Percentiles rank a stretch among this genome's conserved stretches.
These are phyloP conservation scores for Cadophora sp. DNA, from an alignment of 2,329 filamentous ascomycete species.

Conservation along the genomic window DNA sequence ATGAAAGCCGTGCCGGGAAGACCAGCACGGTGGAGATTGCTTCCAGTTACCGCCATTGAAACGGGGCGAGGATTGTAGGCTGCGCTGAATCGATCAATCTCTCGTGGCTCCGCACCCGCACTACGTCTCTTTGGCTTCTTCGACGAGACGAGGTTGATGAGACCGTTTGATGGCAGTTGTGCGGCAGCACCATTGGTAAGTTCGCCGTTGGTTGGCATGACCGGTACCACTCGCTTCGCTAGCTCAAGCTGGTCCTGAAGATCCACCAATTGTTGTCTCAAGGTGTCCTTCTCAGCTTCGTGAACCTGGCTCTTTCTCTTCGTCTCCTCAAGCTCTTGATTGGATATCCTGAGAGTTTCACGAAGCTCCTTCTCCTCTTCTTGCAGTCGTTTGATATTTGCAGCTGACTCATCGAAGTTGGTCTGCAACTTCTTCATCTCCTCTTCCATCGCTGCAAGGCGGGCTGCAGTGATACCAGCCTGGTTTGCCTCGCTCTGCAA, in stretches of 20 bases:
- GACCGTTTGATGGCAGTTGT: slow-evolving; percentile 68
- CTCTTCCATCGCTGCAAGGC: slow-evolving; percentile 88
- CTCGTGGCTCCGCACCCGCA: slow-evolving; percentile 83
- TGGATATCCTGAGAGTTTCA: slow-evolving; percentile 81
- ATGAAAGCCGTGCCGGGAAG: slow-evolving; percentile 79
- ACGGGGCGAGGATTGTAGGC: slow-evolving; percentile 94
- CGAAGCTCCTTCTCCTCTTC: slow-evolving; percentile 89
- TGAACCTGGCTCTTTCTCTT: slow-evolving; percentile 76
- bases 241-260: slow-evolving; percentile 92
- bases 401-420: slow-evolving; percentile 87
- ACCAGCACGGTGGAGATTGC: slow-evolving; percentile 70
- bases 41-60: slow-evolving; percentile 85
- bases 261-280: slow-evolving; percentile 87
- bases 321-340: slow-evolving; percentile 79
- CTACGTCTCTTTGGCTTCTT: slow-evolving; percentile 98
- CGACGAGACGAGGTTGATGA: slow-evolving; percentile 95
- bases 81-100: slow-evolving; percentile 87
- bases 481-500: slow-evolving; percentile 97
- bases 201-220: slow-evolving; percentile 75
- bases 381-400: slow-evolving; percentile 91
- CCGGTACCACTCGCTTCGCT: slow-evolving; percentile 68
- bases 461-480: slow-evolving; percentile 92
- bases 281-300: slow-evolving; percentile 83
- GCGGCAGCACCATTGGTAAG: slow-evolving; percentile 66
- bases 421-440: slow-evolving; percentile 92